phyloP scores from a whole-genome alignment of 2,329 filamentous ascomycete species.

The Diaporthe amygdali region DNA sequence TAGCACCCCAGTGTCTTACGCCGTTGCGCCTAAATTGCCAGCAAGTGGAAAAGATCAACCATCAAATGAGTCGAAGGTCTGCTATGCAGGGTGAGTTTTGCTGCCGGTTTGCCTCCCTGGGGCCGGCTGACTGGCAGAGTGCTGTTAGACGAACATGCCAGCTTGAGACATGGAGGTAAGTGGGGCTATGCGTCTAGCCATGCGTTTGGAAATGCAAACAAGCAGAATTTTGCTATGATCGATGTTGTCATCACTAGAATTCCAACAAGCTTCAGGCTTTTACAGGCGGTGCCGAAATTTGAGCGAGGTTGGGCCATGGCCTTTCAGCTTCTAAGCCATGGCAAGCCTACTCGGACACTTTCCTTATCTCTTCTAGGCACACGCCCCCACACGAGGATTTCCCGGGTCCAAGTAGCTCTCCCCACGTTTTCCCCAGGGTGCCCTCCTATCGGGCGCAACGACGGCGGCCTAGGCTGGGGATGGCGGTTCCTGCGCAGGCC shows the following conservation, averaged over 20 bases:
- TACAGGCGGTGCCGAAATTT: conserved; percentile 17
- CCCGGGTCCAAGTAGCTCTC: conserved; percentile 9
- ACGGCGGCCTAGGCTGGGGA: background rate
- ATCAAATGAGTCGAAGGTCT: background rate
- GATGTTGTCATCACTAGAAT: conserved; percentile 11
- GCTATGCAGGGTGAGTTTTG: background rate
- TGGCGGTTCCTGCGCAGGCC: background rate
- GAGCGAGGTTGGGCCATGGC: conserved; percentile 18
- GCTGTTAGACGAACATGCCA: conserved; percentile 8
- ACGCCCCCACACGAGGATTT: conserved; percentile 25
- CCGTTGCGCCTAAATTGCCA: background rate
- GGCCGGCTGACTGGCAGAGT: background rate
- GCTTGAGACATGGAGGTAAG: background rate
- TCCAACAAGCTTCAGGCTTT: conserved; percentile 9
- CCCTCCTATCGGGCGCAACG: conserved; percentile 2
- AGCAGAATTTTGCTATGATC: background rate
- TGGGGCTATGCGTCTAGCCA: background rate
- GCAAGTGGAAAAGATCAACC: background rate
- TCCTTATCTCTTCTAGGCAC: conserved; percentile 24
- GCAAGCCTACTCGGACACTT: conserved; percentile 22
- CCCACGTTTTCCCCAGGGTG: conserved; percentile 25
- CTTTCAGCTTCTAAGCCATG: background rate
- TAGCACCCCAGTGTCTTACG: background rate
- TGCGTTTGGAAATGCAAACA: background rate
- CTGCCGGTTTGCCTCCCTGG: background rate